Percentiles rank a stretch among this genome's conserved stretches.
These are phyloP conservation scores for Camellia japonica DNA, from an alignment of 148 eudicot genomes.

Conservation along the genomic window DNA sequence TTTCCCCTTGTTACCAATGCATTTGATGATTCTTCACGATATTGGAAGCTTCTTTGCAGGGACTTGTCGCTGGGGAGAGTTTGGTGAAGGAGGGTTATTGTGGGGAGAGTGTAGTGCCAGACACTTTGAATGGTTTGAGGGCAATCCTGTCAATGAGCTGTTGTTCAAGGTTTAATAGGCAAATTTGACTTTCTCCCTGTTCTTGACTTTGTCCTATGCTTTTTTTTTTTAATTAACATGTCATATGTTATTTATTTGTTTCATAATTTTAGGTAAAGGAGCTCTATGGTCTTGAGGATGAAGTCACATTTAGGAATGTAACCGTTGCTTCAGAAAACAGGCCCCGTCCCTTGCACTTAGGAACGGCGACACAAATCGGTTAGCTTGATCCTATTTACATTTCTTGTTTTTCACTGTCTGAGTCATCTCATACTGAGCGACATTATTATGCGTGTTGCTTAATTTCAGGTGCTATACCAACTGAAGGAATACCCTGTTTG, in stretches of 20 bases:
- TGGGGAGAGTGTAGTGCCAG: constrained; percentile 95
- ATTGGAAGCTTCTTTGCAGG: constrained; percentile 44
- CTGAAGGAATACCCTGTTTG: constrained; percentile 94
- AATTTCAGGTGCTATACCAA: constrained; percentile 79
- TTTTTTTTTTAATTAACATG: not conserved
- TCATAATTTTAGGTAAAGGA: constrained; percentile 70
- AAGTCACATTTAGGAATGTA: constrained; percentile 71
- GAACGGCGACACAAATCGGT: constrained; percentile 99
- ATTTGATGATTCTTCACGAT: constrained; percentile 10
- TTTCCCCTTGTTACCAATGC: not conserved
- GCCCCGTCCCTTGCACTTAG: constrained; percentile 88
- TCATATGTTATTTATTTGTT: not conserved
- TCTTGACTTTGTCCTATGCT: not conserved
- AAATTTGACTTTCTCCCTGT: constrained; percentile 10
- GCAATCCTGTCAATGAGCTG: constrained; percentile 61
- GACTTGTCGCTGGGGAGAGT: constrained; percentile 97
- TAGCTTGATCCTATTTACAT: constrained; percentile 9
- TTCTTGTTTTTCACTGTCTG: not conserved
- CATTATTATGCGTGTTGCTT: constrained; percentile 8
- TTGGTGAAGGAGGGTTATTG: constrained; percentile 92
- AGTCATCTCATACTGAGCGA: not conserved
- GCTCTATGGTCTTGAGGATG: constrained; percentile 83
- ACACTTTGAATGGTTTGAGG: constrained; percentile 92
- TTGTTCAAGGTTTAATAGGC: constrained; percentile 60
- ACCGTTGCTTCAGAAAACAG: constrained; percentile 74